Evolutionary conservation across 2,329 filamentous ascomycete genomes (phyloP).

Genomic region (Talaromyces marneffei): DNA sequence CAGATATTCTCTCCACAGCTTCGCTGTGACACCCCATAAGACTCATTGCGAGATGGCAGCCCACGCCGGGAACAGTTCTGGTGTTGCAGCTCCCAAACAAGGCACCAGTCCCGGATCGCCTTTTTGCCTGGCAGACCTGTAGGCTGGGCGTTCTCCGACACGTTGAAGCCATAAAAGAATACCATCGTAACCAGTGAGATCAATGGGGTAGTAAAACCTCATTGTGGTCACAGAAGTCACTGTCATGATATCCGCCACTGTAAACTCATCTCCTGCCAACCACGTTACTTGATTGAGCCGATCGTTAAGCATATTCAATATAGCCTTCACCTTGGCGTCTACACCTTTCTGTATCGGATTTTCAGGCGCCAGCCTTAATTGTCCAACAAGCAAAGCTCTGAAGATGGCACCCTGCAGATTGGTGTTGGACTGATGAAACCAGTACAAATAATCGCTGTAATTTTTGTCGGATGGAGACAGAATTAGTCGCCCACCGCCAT

Average conservation of each 20-base stretch:
- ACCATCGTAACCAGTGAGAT: conserved; percentile 38
- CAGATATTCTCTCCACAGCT: not conserved
- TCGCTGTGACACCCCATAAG: not conserved
- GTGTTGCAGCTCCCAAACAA: conserved; percentile 19
- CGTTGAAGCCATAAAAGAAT: conserved; percentile 46
- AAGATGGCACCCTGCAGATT: conserved; percentile 39
- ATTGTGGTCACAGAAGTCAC: conserved; percentile 58
- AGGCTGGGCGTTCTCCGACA: conserved; percentile 42
- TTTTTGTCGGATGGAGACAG: conserved; percentile 41
- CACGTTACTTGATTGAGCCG: conserved; percentile 46
- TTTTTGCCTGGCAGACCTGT: conserved; percentile 45
- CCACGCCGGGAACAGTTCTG: conserved; percentile 5
- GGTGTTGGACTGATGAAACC: conserved; percentile 55
- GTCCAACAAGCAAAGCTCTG: conserved; percentile 33
- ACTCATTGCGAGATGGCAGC: not conserved
- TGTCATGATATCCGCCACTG: conserved; percentile 60
- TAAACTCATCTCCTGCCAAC: conserved; percentile 58
- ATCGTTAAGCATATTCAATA: conserved; percentile 45
- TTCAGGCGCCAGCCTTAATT: conserved; percentile 18
- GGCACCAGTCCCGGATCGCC: conserved; percentile 45
- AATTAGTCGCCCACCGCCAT: conserved; percentile 48
- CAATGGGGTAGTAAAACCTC: conserved; percentile 47
- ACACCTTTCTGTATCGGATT: conserved; percentile 28
- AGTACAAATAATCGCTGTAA: conserved; percentile 60
- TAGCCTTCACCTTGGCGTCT: conserved; percentile 30